Percentiles rank a stretch among this genome's conserved stretches.
Evolutionary conservation across 257 asterid species (phyloP).

Genomic region (Nicotiana benthamiana): DNA sequence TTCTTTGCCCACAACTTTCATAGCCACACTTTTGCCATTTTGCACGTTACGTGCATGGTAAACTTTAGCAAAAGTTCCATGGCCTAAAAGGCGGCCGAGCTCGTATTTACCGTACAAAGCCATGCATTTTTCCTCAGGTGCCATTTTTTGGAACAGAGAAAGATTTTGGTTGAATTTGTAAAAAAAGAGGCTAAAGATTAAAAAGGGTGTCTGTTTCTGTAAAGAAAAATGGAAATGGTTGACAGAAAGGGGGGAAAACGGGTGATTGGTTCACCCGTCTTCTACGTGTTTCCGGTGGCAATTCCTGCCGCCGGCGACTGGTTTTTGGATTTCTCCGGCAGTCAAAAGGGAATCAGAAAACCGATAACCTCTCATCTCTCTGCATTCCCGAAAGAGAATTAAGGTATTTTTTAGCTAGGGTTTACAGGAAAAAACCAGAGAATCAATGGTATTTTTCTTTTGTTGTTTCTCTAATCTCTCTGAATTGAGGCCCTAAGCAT

Average conservation of each 20-base stretch:
- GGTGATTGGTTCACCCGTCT: constrained; percentile 62
- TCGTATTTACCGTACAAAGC: constrained; percentile 49
- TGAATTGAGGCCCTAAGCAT: neutral
- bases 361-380: constrained; percentile 60
- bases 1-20: constrained; percentile 50
- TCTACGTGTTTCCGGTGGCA: constrained; percentile 95
- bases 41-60: constrained; percentile 36
- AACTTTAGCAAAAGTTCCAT: constrained; percentile 55
- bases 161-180: neutral
- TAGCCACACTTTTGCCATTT: constrained; percentile 41
- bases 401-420: neutral
- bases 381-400: constrained; percentile 56
- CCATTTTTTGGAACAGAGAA: constrained; percentile 13
- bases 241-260: neutral
- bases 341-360: constrained; percentile 36
- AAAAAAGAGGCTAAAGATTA: neutral
- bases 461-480: neutral
- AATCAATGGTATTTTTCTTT: too few species aligned
- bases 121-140: constrained; percentile 50
- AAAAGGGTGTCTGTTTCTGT: neutral
- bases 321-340: constrained; percentile 40
- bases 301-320: constrained; percentile 56
- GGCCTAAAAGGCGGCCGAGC: constrained; percentile 47
- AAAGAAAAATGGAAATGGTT: neutral
- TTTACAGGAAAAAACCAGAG: neutral